Evolutionary conservation across 148 eudicot species (phyloP).

Genomic region (Arbutus unedo): DNA sequence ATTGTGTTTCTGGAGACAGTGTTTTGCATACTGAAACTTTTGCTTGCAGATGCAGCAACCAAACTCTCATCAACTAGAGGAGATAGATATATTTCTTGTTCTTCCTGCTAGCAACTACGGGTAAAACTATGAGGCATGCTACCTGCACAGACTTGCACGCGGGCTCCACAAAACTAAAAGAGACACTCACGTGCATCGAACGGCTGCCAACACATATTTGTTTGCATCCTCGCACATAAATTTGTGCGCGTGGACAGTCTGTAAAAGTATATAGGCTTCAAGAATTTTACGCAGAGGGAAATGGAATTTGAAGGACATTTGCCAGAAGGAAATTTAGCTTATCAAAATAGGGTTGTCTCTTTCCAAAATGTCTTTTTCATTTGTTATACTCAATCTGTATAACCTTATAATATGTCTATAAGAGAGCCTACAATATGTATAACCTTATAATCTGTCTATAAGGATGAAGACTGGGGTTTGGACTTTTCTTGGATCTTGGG

Average conservation of each 20-base stretch:
- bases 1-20: background rate
- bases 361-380: conserved; percentile 11
- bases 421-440: background rate
- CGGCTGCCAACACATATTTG: background rate
- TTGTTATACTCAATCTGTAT: background rate
- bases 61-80: too few relatives aligned
- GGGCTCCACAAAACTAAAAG: too few relatives aligned
- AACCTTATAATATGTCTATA: too few relatives aligned
- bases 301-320: background rate
- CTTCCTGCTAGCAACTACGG: too few relatives aligned
- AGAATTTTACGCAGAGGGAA: background rate
- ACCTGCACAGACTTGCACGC: too few relatives aligned
- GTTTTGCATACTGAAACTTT: too few relatives aligned
- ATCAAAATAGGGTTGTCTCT: background rate
- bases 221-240: background rate
- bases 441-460: too few relatives aligned
- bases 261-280: too few relatives aligned
- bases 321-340: background rate
- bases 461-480: background rate
- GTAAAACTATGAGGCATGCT: too few relatives aligned
- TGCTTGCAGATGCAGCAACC: too few relatives aligned
- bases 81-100: too few relatives aligned
- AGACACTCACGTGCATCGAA: too few relatives aligned
- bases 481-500: conserved; percentile 27
- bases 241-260: background rate